Evolutionary conservation across 257 asterid genomes (phyloP), one percentile per base, ranked within the genome.

Genomic region (Nicotiana undulata): DNA sequence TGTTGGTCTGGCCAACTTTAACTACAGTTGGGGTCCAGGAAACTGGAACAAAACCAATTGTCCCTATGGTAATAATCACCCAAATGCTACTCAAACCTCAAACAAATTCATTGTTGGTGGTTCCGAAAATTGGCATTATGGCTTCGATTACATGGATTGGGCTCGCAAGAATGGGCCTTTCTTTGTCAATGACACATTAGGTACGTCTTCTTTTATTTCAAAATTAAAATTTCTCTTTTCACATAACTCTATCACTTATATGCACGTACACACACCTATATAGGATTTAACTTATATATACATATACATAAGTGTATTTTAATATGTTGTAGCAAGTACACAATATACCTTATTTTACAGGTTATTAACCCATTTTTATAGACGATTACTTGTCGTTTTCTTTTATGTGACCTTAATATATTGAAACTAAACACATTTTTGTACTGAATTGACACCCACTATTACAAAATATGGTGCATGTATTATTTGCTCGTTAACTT

Each of bases 121-220:
- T 0, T 85, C 92, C 0, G 89, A 89, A 1, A 79, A 87, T 15
- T 93, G 98, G 98, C 94, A 29, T 6, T 93, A 87, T 49, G 97
- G 95, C 29, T 89, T 84, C 34, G 91, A 93, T 55, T 93, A 93
- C 84, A 86, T 92, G 4, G 90, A 88, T 17, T 93, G 98, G 98
- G 87, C 95, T 22, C 85, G 82, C 83, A 87, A 84, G 76, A 87
- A 46, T 51, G 91, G 85, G 0, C 97, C 97, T 51, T 90, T 93
- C 61, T 91, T 86, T 89, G 40, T 91, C 60, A 91, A 89, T 1
- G 97, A 93, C 52, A 82, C 85, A 5, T 20, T 91, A 6, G 97
- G 94, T 91, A 89, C 3, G 13, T 22, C 65, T 79, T 10, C 26
- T 52, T n/a, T 3, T 32, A 11, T 46, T 66, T 16, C 8, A 4